Evolutionary conservation across 352 stramenopile species (phyloP).

Genomic region (Phytopythium vexans): DNA sequence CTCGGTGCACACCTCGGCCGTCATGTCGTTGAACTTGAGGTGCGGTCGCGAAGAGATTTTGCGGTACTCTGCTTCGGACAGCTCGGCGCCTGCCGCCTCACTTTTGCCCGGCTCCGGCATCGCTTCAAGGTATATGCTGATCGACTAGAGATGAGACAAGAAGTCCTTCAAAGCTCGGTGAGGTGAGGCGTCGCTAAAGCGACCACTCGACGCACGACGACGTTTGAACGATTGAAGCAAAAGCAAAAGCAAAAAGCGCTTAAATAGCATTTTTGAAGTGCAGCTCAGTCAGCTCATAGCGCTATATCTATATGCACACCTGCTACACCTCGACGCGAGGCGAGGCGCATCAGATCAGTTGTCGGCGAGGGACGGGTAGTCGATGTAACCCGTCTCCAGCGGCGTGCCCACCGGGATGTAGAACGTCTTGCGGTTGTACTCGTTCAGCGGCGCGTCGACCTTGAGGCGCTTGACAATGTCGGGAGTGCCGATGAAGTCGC

Average conservation of each 20-base stretch:
- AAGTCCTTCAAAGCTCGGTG: too few species aligned
- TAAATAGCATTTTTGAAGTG: too few species aligned
- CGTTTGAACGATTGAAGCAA: too few species aligned
- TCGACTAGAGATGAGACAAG: too few species aligned
- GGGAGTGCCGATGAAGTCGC: conserved; percentile 53
- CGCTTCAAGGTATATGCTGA: background rate
- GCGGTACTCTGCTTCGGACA: conserved; percentile 75
- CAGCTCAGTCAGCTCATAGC: too few species aligned
- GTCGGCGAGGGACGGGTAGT: conserved; percentile 12
- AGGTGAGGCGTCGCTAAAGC: too few species aligned
- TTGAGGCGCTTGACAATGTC: conserved; percentile 39
- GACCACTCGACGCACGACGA: too few species aligned
- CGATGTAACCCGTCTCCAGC: conserved; percentile 20
- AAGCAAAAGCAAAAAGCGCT: too few species aligned
- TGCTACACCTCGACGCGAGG: too few species aligned
- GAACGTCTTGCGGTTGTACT: conserved; percentile 25
- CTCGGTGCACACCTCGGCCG: conserved; percentile 92
- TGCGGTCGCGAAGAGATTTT: conserved; percentile 84
- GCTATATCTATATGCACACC: too few species aligned
- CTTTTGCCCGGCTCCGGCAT: conserved; percentile 60
- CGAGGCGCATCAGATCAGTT: too few species aligned
- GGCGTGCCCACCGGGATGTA: conserved; percentile 12
- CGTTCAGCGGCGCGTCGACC: conserved; percentile 26
- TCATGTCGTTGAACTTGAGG: conserved; percentile 89
- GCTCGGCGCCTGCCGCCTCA: conserved; percentile 31